Evolutionary conservation across 2,329 filamentous ascomycete species (phyloP), one percentile per base, ranked within the genome.

Genomic region (Ophiognomonia clavigignenti-juglandacearum): DNA sequence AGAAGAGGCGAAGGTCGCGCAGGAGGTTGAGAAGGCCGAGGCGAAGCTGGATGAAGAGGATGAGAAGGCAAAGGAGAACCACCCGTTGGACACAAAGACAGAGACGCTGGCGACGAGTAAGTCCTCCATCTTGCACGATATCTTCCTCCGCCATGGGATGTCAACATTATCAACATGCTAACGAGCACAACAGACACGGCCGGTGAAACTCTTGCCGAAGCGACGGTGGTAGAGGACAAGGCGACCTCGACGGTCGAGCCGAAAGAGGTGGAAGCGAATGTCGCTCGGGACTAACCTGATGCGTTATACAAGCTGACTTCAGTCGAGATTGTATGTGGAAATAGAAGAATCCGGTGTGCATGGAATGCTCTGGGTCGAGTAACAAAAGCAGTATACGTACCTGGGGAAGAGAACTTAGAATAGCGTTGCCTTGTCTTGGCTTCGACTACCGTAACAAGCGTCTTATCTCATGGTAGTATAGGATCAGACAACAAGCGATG

Each of bases 151-250:
- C n/a, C n/a, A n/a, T n/a, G n/a, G n/a, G n/a, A n/a, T n/a, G n/a
- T n/a, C n/a, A n/a, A n/a, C n/a, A n/a, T n/a, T n/a, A n/a, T n/a
- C n/a, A n/a, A n/a, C 57, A 60, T 16, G 67, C 60, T 20, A 58
- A 64, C 10, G 24, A 9, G 7, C 18, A 29, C n/a, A 11, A 18
- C 6, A 52, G 50, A 73, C 52, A 67, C 60, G 42, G 71, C 70
- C 6, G 71, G 71, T 3, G 71, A 73, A 57, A 64, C 65, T 26
- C 59, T 74, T n/a, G 53, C 71, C 9, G 62, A 68, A 48, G 64
- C 67, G 3, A 59, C 60, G 20, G 52, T 73, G 11, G 56, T 65
- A 43, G 63, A 67, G 54, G 60, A 61, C 35, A 58, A 63, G 41
- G 62, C 53, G 40, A 49, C 59, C 24, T 39, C 29, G 24, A 62